Evolutionary conservation across 2,329 filamentous ascomycete species (phyloP).

Genomic region (Pseudopithomyces maydicus): DNA sequence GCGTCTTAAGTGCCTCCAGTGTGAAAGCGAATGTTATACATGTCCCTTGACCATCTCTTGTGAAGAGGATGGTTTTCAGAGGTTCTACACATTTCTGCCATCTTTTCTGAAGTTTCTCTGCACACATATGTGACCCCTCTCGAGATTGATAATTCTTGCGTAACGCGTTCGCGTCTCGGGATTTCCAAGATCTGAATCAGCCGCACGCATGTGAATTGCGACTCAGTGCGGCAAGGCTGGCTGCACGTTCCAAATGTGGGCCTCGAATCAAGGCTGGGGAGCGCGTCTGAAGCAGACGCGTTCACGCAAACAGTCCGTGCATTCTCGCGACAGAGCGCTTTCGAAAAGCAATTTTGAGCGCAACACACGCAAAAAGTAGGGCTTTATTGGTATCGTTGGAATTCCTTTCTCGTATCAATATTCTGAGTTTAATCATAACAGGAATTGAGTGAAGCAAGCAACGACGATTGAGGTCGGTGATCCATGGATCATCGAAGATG

Average conservation of each 20-base stretch:
- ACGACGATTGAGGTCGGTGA: slow-evolving; percentile 11
- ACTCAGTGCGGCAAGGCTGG: slow-evolving; percentile 22
- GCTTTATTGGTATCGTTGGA: slow-evolving; percentile 25
- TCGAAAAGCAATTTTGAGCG: slow-evolving; percentile 15
- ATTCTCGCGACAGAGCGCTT: slow-evolving; percentile 19
- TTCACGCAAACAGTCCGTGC: slow-evolving; percentile 33
- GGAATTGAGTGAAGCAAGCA: background rate
- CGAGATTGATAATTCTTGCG: background rate
- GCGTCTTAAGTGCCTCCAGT: background rate
- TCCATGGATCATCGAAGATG: background rate
- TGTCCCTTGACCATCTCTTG: too few species aligned
- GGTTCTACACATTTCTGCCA: background rate
- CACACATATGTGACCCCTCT: slow-evolving; percentile 10
- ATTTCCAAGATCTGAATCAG: slow-evolving; percentile 38
- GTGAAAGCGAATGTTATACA: background rate
- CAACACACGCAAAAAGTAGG: slow-evolving; percentile 2
- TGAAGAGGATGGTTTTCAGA: too few species aligned
- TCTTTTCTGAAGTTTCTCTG: background rate
- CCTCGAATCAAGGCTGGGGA: slow-evolving; percentile 27
- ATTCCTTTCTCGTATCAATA: slow-evolving; percentile 7
- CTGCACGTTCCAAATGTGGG: slow-evolving; percentile 27
- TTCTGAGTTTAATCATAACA: background rate
- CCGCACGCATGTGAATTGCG: slow-evolving; percentile 28
- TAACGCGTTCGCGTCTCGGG: background rate
- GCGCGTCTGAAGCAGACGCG: slow-evolving; percentile 37